Base-by-base conservation (phyloP, 345 rosid genomes). In the Arabidopsis arenosa region DNA sequence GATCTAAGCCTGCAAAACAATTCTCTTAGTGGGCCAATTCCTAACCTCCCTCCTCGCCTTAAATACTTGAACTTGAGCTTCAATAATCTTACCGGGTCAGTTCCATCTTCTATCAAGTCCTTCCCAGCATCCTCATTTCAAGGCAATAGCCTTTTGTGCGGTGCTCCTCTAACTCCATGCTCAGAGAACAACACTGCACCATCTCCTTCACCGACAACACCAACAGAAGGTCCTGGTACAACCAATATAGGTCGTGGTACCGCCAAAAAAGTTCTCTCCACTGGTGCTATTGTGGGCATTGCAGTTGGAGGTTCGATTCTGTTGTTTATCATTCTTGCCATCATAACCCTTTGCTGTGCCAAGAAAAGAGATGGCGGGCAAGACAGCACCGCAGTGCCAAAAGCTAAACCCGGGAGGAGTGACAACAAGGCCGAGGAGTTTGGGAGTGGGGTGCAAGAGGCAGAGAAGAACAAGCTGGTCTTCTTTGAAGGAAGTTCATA, bases 381-480 rank as follows among this genome's bases (percentile, higher is more conserved):
- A 57, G 83, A 74, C 13, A 63, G 28, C 45, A 58, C 75, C 2
- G 74, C 80, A 28, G 83, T 75, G 6, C 18, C 74, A 2, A 90
- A 89, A 80, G 88, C 81, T 52, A 90, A 88, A 71, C 84, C 80
- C 14, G 82, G 71, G 39, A 80, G 87, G 77, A 67, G 66, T 36
- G 92, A 89, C 72, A 89, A 88, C 78, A 86, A 86, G 70, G 86
- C 93, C 0, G 97, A 92, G 72, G 97, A 89, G 67, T 95, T 92
- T 45, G 93, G 97, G 15, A 95, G 99, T 77, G 97, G 97, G 15
- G 93, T 90, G 64, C 97, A 90, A 76, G 96, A 90, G 43, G 87
- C 92, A 3, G 99, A 95, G 90, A 95, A 92, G 84, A 92, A 95
- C 90, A 89, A 89, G 88, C 75, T 95, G 84, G 93, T 92, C 41